These are phyloP conservation scores for Serpula lacrymans DNA, from an alignment of 768 basidiomycete genomes.

Conservation along the genomic window DNA sequence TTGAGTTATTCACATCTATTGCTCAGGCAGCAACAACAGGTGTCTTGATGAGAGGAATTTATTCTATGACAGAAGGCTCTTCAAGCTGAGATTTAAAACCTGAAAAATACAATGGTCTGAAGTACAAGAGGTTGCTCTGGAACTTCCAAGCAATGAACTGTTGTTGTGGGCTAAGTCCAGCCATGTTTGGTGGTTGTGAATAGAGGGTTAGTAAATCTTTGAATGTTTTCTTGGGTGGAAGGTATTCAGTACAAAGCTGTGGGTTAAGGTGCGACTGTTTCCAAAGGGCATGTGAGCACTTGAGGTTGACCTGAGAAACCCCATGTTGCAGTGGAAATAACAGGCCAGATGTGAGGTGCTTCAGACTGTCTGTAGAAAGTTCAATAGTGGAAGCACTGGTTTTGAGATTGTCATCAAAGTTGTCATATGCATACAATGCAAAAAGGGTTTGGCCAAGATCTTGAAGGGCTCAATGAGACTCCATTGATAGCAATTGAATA, in stretches of 20 bases:
- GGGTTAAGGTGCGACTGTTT: slow-evolving; percentile 20
- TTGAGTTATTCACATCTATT: slow-evolving; percentile 22
- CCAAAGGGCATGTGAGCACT: slow-evolving; percentile 33
- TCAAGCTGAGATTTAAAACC: slow-evolving; percentile 13
- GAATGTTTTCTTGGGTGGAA: slow-evolving; percentile 5
- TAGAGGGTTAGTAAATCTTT: slow-evolving; percentile 10
- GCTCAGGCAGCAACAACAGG: slow-evolving; percentile 14
- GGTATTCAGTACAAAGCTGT: too few relatives aligned
- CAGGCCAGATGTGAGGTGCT: slow-evolving; percentile 33
- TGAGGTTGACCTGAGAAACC: slow-evolving; percentile 21
- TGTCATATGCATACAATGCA: slow-evolving; percentile 35
- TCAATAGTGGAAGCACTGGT: slow-evolving; percentile 27
- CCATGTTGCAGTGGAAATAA: slow-evolving; percentile 21
- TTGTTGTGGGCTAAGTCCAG: slow-evolving; percentile 17
- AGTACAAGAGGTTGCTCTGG: slow-evolving; percentile 6
- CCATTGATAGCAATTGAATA: slow-evolving; percentile 22
- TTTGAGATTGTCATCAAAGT: slow-evolving; percentile 37
- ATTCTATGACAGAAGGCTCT: slow-evolving; percentile 21
- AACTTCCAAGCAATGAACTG: slow-evolving; percentile 22
- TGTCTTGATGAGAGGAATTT: slow-evolving; percentile 21
- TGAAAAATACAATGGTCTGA: slow-evolving; percentile 18
- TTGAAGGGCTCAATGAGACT: slow-evolving; percentile 12
- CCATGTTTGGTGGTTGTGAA: slow-evolving; percentile 12
- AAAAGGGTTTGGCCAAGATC: slow-evolving; percentile 19
- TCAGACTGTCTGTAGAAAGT: slow-evolving; percentile 20